phyloP scores from a whole-genome alignment of 495 filamentous ascomycete genomes.

The Penicillium desertorum region DNA sequence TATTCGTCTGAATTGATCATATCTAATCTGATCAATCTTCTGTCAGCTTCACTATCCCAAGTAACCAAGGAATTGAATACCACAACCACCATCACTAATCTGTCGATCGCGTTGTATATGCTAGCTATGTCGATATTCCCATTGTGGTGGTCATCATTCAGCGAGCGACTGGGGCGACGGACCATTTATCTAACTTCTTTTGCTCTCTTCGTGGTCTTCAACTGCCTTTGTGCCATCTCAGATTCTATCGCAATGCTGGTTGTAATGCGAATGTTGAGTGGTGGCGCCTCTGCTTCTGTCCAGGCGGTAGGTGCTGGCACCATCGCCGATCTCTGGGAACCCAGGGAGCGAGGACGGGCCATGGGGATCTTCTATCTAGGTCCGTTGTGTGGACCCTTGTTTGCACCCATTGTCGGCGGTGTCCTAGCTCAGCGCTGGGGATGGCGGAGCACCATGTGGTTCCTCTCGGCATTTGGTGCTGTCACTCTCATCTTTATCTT shows the following conservation, averaged over 20 bases:
- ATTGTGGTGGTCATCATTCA: constrained; percentile 93
- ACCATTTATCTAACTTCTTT: constrained; percentile 88
- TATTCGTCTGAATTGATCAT: not conserved
- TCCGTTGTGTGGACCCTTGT: constrained; percentile 79
- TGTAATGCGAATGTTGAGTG: constrained; percentile 76
- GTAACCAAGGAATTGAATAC: constrained; percentile 65
- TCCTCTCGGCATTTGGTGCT: constrained; percentile 74
- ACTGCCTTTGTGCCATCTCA: constrained; percentile 68
- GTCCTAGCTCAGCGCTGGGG: constrained; percentile 66
- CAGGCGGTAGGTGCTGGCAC: constrained; percentile 93
- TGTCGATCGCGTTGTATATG: constrained; percentile 88
- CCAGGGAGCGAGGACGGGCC: constrained; percentile 74
- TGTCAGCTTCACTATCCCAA: constrained; percentile 66
- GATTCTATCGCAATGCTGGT: constrained; percentile 82
- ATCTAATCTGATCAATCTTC: constrained; percentile 1
- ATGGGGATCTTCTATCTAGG: constrained; percentile 94
- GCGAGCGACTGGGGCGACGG: constrained; percentile 76
- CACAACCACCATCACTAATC: constrained; percentile 70
- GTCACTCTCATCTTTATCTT: constrained; percentile 60
- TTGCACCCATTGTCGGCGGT: constrained; percentile 87
- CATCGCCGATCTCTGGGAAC: constrained; percentile 89
- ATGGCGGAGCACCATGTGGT: constrained; percentile 89
- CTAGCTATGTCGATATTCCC: constrained; percentile 87
- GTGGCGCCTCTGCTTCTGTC: constrained; percentile 82
- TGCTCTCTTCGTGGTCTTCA: constrained; percentile 74